Evolutionary conservation across 2,329 filamentous ascomycete species (phyloP), one percentile per base, ranked within the genome.

Genomic region (Pseudodiploospora longispora): DNA sequence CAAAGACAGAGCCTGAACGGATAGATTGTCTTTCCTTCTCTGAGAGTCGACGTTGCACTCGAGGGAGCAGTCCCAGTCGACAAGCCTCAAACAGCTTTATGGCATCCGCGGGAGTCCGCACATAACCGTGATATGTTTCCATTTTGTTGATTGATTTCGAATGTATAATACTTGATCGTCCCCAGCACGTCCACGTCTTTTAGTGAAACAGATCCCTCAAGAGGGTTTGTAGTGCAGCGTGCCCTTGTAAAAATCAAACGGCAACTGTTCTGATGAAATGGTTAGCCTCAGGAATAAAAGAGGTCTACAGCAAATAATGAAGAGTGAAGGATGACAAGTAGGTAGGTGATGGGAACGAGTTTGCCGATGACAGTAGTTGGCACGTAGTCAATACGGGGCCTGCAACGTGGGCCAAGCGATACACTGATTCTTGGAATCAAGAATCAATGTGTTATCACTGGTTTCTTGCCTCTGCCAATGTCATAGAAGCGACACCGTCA

Each of bases 51-150:
- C 93, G 79, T 70, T 97, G 93, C 5, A 98, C 93, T 53, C 93
- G 82, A 30, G 93, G 93, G 39, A 97, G 71, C 40, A 95, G 72
- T 43, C 93, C 93, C 38, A 95, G 74, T 52, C 91, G 79, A 66
- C 91, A 98, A 48, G 93, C 93, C 68, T 97, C 93, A 61, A 98
- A 97, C n/a, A 98, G 76, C 61, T 96, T 90, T 69, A 98, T 96
- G 55, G 93, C 93, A 68, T 98, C 93, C 58, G 82, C 84, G 34
- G 93, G 91, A n/a, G 90, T 94, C 68, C 90, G 87, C 60, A 98
- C 90, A 63, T 87, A 85, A 50, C 93, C 93, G 70, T 91, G 79
- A 62, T 97, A 98, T 38, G 93, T 98, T 71, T 98, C 93, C 91
- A 97, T 97, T 59, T 63, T 71, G 53, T 59, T 19, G 19, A 19